Evolutionary conservation across 2,329 filamentous ascomycete genomes (phyloP), one percentile per base, ranked within the genome.

Genomic region (Plenodomus biglobosus): DNA sequence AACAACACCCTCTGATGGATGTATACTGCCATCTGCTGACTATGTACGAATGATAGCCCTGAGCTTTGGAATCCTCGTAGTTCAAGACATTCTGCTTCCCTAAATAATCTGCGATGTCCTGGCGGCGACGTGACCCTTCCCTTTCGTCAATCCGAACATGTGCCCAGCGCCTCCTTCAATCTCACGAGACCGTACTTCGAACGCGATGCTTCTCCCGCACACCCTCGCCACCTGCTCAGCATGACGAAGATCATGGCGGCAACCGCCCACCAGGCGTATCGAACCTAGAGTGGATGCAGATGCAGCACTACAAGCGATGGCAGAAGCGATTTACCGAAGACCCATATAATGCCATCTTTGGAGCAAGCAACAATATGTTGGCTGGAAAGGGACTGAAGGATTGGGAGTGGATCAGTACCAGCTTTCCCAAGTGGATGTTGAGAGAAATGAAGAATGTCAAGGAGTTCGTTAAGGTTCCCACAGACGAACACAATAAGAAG

Each of bases 311-410:
- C 24, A 51, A 53, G 17, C 55, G 45, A n/a, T 70, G 64, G 66
- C 64, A 56, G 48, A 59, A 52, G 51, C 50, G 55, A 20, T 41
- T 76, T 27, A 64, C 72, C 34, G 59, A 69, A 16, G 71, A 77
- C 44, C 75, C 75, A 10, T 77, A 77, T 44, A 64, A 69, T 43
- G 67, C 71, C 8, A 56, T 76, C 24, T 77, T 77, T 45, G 75
- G 75, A 2, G 71, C 70, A 2, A 71, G 69, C 38, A 64, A 72
- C 44, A 59, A 64, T 16, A 66, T 68, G 64, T 46, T 70, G 22
- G 60, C 30, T 44, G 68, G 66, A 20, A 64, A 63, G 46, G 67
- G 67, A 3, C 40, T 64, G 44, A 62, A 53, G 38, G 59, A 65
- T n/a, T 64, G 62, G 59, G 59, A 62, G 6, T 69, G 65, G 66